Percentiles rank a stretch among this genome's conserved stretches.
phyloP scores from a whole-genome alignment of 2,329 filamentous ascomycete species.

The Elsinoe australis region DNA sequence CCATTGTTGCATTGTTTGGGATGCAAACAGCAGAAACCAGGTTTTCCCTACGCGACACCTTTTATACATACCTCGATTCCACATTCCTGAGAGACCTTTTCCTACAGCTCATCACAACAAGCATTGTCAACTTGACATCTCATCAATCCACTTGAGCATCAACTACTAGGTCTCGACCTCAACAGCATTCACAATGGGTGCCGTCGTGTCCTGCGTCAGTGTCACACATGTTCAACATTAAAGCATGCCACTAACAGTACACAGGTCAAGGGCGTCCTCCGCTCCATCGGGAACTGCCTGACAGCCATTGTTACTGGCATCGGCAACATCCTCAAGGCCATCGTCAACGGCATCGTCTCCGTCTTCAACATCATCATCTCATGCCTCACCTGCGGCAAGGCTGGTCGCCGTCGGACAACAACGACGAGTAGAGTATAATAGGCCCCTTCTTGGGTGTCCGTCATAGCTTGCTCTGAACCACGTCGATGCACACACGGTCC shows the following conservation, averaged over 20 bases:
- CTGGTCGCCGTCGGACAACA: constrained; percentile 33
- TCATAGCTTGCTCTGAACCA: background rate
- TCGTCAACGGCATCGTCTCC: constrained; percentile 43
- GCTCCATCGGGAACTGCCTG: constrained; percentile 40
- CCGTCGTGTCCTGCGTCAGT: constrained; percentile 76
- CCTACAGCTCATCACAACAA: background rate
- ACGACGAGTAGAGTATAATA: constrained; percentile 32
- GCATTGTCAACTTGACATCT: constrained; percentile 3
- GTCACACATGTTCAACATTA: background rate
- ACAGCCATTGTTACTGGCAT: constrained; percentile 43
- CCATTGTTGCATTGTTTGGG: constrained; percentile 1
- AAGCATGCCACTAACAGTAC: too few relatives aligned
- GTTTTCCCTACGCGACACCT: background rate
- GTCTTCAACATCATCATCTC: constrained; percentile 44
- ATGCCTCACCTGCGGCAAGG: constrained; percentile 43
- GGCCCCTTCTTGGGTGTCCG: constrained; percentile 15
- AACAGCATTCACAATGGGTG: constrained; percentile 58
- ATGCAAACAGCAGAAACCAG: constrained; percentile 11
- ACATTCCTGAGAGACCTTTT: constrained; percentile 7
- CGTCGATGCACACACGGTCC: background rate
- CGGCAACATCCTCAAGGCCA: constrained; percentile 38
- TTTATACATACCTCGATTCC: constrained; percentile 13
- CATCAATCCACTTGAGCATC: background rate
- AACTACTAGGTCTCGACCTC: background rate
- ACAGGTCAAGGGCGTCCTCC: constrained; percentile 39